Conservation (phyloP, 2,329 filamentous ascomycete species). For the Furcasterigmium sp. region DNA sequence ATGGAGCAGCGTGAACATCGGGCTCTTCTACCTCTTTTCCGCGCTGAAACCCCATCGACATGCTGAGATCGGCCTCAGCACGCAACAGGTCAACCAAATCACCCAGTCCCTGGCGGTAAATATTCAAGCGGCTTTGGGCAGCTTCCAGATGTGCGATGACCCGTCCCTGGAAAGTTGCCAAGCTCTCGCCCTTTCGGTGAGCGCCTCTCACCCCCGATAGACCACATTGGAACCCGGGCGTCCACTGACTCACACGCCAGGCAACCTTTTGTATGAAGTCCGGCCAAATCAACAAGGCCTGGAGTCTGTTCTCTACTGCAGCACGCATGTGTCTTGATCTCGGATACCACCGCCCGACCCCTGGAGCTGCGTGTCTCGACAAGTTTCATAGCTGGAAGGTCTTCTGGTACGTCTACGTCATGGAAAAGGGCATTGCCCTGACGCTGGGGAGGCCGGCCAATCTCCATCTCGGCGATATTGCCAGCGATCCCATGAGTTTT, state of each 20-base stretch:
- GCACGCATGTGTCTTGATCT: slow-evolving; percentile 19
- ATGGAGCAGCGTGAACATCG: slow-evolving; percentile 21
- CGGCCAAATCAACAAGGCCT: slow-evolving; percentile 20
- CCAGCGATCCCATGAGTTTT: slow-evolving; percentile 5
- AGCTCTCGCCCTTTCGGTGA: slow-evolving; percentile 19
- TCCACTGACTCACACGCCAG: neutral
- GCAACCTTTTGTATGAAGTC: slow-evolving; percentile 17
- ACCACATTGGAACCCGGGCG: too few species aligned
- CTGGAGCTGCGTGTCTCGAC: neutral
- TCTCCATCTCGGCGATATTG: slow-evolving; percentile 21
- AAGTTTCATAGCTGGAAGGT: slow-evolving; percentile 9
- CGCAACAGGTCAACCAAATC: neutral
- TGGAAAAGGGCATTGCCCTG: slow-evolving; percentile 22
- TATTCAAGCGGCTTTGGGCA: slow-evolving; percentile 17
- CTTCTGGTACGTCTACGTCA: slow-evolving; percentile 22
- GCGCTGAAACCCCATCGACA: slow-evolving; percentile 11
- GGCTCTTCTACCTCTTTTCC: slow-evolving; percentile 17
- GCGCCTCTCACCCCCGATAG: too few species aligned
- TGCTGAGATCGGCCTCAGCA: slow-evolving; percentile 8
- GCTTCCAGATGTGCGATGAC: slow-evolving; percentile 19
- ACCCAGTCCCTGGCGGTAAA: slow-evolving; percentile 14
- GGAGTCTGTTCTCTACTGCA: slow-evolving; percentile 18
- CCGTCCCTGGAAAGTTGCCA: slow-evolving; percentile 18
- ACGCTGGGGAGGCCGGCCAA: slow-evolving; percentile 19
- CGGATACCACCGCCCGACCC: slow-evolving; percentile 18